These are phyloP conservation scores for Lasiodiplodia hormozganensis DNA, from an alignment of 2,329 filamentous ascomycete genomes.

Conservation along the genomic window DNA sequence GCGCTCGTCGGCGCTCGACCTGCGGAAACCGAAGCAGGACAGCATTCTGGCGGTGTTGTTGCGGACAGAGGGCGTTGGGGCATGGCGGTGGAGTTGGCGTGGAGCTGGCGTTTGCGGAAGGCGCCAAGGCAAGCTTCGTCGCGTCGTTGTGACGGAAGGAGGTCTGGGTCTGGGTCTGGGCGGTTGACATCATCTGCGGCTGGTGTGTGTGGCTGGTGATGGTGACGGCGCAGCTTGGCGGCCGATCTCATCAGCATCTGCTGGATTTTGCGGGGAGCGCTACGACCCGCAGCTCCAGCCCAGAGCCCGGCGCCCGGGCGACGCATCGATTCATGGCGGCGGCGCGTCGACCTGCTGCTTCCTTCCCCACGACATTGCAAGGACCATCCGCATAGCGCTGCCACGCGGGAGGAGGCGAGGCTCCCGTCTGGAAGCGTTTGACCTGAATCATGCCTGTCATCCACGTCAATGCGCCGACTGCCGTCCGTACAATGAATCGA, in stretches of 20 bases:
- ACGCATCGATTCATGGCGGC: constrained; percentile 17
- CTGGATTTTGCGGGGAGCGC: constrained; percentile 24
- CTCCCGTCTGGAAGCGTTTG: background rate
- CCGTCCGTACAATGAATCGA: too few relatives aligned
- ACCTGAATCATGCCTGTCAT: background rate
- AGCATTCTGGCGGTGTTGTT: constrained; percentile 52
- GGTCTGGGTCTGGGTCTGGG: background rate
- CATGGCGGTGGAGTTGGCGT: constrained; percentile 2
- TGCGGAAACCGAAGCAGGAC: constrained; percentile 70
- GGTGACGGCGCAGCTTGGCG: constrained; percentile 5
- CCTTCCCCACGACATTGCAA: constrained; percentile 5
- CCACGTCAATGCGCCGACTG: background rate
- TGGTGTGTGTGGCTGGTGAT: constrained; percentile 6
- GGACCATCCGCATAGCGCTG: background rate
- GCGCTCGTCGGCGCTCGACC: constrained; percentile 66
- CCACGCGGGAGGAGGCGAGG: background rate
- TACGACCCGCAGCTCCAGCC: constrained; percentile 5
- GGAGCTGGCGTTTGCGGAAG: background rate
- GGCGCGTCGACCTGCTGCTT: background rate
- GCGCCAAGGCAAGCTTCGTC: background rate
- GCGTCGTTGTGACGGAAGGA: constrained; percentile 1
- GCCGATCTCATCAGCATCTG: constrained; percentile 3
- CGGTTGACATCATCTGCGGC: constrained; percentile 16
- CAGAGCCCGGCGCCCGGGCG: constrained; percentile 6
- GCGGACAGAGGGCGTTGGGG: background rate